A percentile compares a stretch with the other conserved stretches of the same genome.
These are phyloP conservation scores for Echium plantagineum DNA, from an alignment of 257 asterid species.

Conservation along the genomic window DNA sequence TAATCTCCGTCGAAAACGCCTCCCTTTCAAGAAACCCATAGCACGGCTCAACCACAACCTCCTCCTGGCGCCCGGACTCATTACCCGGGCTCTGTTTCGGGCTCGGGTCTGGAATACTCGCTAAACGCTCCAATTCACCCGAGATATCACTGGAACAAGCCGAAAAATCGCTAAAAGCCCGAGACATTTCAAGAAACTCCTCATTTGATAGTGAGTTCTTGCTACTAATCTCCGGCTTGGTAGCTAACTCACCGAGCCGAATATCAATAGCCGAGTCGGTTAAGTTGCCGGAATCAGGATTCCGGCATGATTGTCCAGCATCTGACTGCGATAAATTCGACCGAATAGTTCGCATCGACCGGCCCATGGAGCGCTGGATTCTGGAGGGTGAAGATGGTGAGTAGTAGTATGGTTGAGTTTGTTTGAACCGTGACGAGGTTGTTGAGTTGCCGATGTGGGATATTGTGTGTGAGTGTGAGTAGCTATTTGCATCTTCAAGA, in stretches of 20 bases:
- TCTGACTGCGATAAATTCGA: slow-evolving; percentile 43
- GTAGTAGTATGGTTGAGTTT: slow-evolving; percentile 21
- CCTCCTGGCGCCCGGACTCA: slow-evolving; percentile 18
- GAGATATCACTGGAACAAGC: slow-evolving; percentile 88
- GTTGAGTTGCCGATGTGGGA: slow-evolving; percentile 7
- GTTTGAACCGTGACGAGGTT: slow-evolving; percentile 6
- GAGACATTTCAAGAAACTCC: slow-evolving; percentile 32
- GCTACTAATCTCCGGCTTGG: slow-evolving; percentile 4
- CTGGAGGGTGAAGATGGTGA: slow-evolving; percentile 23
- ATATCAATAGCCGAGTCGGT: slow-evolving; percentile 50
- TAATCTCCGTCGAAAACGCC: slow-evolving; percentile 71
- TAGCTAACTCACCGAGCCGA: slow-evolving; percentile 60
- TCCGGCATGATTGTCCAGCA: slow-evolving; percentile 14
- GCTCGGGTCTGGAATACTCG: slow-evolving; percentile 37
- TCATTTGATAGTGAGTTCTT: slow-evolving; percentile 27
- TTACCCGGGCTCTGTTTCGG: slow-evolving; percentile 9
- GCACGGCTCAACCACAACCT: slow-evolving; percentile 46
- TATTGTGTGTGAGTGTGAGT: slow-evolving; percentile 1
- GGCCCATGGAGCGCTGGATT: slow-evolving; percentile 29
- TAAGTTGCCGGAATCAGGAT: slow-evolving; percentile 30
- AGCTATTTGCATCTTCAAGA: slow-evolving; percentile 20
- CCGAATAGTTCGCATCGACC: slow-evolving; percentile 45
- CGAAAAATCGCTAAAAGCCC: slow-evolving; percentile 70
- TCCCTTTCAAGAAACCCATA: slow-evolving; percentile 65
- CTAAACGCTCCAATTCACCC: slow-evolving; percentile 82